These are phyloP conservation scores for Leishmania tarentolae DNA, from an alignment of 208 protist species.

Conservation along the genomic window DNA sequence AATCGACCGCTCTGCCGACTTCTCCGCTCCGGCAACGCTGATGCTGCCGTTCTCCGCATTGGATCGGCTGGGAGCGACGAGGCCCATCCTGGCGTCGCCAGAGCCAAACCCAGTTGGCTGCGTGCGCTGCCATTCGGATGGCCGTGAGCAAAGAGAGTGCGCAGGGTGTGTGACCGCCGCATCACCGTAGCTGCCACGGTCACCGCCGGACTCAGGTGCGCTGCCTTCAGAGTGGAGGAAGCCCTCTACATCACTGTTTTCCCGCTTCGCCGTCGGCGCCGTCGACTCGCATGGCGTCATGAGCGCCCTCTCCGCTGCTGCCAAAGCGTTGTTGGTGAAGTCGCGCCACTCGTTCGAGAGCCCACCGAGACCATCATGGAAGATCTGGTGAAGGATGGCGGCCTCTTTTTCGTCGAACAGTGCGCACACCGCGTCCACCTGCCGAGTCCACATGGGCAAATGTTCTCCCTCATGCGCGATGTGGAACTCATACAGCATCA, in stretches of 20 bases:
- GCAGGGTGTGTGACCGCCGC: not conserved
- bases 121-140: not conserved
- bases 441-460: conserved; percentile 6
- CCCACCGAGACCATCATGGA: conserved; percentile 6
- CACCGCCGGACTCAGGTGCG: not conserved
- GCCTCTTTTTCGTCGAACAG: conserved; percentile 28
- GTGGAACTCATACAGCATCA: conserved; percentile 16
- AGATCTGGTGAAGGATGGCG: conserved; percentile 8
- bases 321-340: conserved; percentile 26
- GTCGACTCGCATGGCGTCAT: conserved; percentile 4
- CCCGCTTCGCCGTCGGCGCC: not conserved
- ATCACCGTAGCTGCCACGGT: not conserved
- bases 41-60: not conserved
- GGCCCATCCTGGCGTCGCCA: not conserved
- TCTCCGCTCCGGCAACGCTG: not conserved
- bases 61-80: not conserved
- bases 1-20: conserved; percentile 25
- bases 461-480: not conserved
- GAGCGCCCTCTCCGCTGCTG: conserved; percentile 26
- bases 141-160: conserved; percentile 22
- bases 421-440: conserved; percentile 16
- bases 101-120: not conserved
- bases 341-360: conserved; percentile 13
- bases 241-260: not conserved
- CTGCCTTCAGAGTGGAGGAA: conserved; percentile 8